Evolutionary conservation across 306 rosid genomes (phyloP), one percentile per base, ranked within the genome.

Genomic region (Prunus mume): DNA sequence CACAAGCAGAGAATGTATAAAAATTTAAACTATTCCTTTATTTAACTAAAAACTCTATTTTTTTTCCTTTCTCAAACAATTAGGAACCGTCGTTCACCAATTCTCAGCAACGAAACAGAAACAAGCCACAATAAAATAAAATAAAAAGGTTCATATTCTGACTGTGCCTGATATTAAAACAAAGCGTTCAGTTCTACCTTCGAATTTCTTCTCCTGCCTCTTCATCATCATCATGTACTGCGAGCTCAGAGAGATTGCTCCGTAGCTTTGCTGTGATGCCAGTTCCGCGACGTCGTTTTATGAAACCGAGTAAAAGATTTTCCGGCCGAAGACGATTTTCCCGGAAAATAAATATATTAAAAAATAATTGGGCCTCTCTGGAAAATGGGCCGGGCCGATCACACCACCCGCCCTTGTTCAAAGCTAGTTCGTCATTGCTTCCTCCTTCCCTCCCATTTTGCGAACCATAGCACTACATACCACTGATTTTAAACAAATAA

Each of bases 191-290:
- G 5, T 24, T 19, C 27, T 72, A 17, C 67, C 67, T 41, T 22
- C 24, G 24, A 20, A 56, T 9, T 24, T 72, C 76, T 41, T 56
- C 67, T 38, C n/a, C 75, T 17, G 47, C 72, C 5, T 70, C 73
- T 11, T 52, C 49, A 12, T 51, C 20, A 7, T 17, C 27, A 60
- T 60, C 45, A 17, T 52, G 57, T 52, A 14, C n/a, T 11, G 58
- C 60, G 38, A 27, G 41, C 43, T 64, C 18, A 12, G 19, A 17
- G 7, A 65, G 47, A 65, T 19, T 19, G 71, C 27, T 66, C 28
- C 52, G 19, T 2, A 11, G n/a, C 49, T 70, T 70, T 17, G 61
- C 34, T 70, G 12, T 50, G 41, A 24, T 9, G 3, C 47, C 69
- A 34, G 25, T 19, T 18, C 32, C 3, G 22, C 8, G 25, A 12